phyloP scores from a whole-genome alignment of 139 green algal species.

The Picochlorum sp. region DNA sequence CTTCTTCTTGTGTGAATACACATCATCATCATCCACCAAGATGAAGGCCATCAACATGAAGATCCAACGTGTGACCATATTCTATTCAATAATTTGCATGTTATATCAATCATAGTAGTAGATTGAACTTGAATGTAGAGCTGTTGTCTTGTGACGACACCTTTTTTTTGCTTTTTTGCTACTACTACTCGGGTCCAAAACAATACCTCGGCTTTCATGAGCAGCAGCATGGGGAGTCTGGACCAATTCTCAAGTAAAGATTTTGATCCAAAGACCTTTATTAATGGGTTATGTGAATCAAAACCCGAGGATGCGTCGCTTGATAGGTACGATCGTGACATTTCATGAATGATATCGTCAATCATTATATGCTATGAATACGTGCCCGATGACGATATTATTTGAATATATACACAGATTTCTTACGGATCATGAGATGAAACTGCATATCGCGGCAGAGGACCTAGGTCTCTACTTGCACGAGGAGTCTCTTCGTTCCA shows the following conservation, averaged over 20 bases:
- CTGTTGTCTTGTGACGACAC: neutral
- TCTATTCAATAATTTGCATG: too few relatives aligned
- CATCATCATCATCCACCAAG: too few relatives aligned
- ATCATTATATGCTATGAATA: neutral
- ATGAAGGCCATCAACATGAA: too few relatives aligned
- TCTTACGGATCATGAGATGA: slow-evolving; percentile 73
- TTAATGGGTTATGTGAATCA: slow-evolving; percentile 40
- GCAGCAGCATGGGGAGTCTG: slow-evolving; percentile 31
- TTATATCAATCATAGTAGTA: too few relatives aligned
- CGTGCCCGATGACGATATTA: neutral
- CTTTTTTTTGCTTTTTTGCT: neutral
- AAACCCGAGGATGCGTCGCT: slow-evolving; percentile 38
- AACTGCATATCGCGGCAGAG: slow-evolving; percentile 68
- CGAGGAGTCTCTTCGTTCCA: slow-evolving; percentile 45
- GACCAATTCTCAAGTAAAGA: slow-evolving; percentile 38
- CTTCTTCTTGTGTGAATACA: too few relatives aligned
- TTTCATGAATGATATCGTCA: too few relatives aligned
- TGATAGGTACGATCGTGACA: slow-evolving; percentile 35
- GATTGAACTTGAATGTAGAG: neutral
- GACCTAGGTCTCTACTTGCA: slow-evolving; percentile 60
- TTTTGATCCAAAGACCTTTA: slow-evolving; percentile 53
- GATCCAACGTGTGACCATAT: too few relatives aligned
- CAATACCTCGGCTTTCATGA: neutral
- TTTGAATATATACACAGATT: slow-evolving; percentile 26
- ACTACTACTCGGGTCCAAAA: neutral